Percentiles rank a stretch among this genome's conserved stretches.
phyloP scores from a whole-genome alignment of 2,329 filamentous ascomycete species.

The Sarocladium oryzae region DNA sequence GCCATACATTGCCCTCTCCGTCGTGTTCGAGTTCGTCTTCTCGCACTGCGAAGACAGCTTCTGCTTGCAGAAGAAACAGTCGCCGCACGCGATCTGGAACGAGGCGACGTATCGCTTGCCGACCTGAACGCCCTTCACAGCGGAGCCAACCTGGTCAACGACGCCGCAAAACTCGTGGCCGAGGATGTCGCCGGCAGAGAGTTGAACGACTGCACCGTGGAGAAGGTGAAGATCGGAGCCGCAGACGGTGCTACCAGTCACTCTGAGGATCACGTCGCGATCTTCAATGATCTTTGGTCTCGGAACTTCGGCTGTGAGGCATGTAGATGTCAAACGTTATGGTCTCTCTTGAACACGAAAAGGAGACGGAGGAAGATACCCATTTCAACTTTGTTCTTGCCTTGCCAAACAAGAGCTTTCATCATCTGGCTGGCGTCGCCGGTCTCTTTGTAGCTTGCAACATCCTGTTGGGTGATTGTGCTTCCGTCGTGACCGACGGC shows the following conservation, averaged over 20 bases:
- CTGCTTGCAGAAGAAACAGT: constrained; percentile 72
- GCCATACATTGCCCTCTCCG: constrained; percentile 71
- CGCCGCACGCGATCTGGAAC: constrained; percentile 73
- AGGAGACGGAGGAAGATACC: constrained; percentile 28
- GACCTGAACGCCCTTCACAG: constrained; percentile 39
- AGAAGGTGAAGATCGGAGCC: constrained; percentile 54
- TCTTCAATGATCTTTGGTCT: constrained; percentile 68
- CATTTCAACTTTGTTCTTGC: constrained; percentile 71
- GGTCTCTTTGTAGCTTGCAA: constrained; percentile 49
- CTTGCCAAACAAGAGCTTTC: constrained; percentile 77
- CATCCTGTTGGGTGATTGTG: constrained; percentile 60
- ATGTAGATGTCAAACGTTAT: neutral
- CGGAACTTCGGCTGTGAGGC: constrained; percentile 55
- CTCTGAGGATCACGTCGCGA: constrained; percentile 71
- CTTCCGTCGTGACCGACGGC: constrained; percentile 61
- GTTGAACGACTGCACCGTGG: constrained; percentile 49
- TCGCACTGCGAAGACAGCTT: constrained; percentile 77
- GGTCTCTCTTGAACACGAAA: neutral
- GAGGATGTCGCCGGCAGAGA: constrained; percentile 60
- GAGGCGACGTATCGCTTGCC: constrained; percentile 73
- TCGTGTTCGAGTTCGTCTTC: constrained; percentile 67
- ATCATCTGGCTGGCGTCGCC: constrained; percentile 55
- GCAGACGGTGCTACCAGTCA: constrained; percentile 58
- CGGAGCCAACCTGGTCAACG: constrained; percentile 48
- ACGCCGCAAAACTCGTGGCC: constrained; percentile 57